These are phyloP conservation scores for Blakeslea trispora DNA, from an alignment of 371 early-diverging fungal species.

Conservation along the genomic window DNA sequence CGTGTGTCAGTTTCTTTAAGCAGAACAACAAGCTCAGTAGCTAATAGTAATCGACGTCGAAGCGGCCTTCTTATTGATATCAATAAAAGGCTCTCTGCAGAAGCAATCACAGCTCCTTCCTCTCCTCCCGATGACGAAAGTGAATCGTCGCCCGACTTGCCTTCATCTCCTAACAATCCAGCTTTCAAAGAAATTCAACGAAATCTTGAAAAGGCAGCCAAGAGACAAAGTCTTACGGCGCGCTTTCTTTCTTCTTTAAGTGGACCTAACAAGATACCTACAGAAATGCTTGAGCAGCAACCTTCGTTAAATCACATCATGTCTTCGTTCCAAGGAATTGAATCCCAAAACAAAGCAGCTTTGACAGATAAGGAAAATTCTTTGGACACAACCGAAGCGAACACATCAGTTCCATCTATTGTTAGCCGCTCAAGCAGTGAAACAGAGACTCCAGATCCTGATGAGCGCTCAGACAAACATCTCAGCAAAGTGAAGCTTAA, in stretches of 20 bases:
- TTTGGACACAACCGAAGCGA: not conserved
- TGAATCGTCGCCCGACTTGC: not conserved
- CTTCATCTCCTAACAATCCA: conserved; percentile 8
- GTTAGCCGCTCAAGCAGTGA: too few relatives aligned
- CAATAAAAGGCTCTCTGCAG: not conserved
- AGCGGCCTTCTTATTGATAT: conserved; percentile 6
- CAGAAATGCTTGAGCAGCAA: conserved; percentile 1
- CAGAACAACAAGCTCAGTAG: conserved; percentile 20
- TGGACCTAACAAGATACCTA: not conserved
- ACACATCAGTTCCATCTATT: too few relatives aligned
- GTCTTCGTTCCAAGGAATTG: conserved; percentile 11
- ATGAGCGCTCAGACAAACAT: not conserved
- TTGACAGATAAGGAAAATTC: not conserved
- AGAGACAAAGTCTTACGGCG: conserved; percentile 51
- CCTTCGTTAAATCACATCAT: conserved; percentile 28
- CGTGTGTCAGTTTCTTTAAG: conserved; percentile 39
- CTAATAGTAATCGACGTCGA: conserved; percentile 3
- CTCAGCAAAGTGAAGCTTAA: not conserved
- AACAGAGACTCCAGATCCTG: too few relatives aligned
- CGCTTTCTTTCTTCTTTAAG: conserved; percentile 36
- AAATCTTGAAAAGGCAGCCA: conserved; percentile 39
- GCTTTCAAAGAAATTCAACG: conserved; percentile 33
- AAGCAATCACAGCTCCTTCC: not conserved
- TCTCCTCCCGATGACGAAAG: conserved; percentile 3
- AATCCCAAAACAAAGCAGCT: not conserved